Evolutionary conservation across 306 rosid species (phyloP).

Genomic region (Lablab purpureus): DNA sequence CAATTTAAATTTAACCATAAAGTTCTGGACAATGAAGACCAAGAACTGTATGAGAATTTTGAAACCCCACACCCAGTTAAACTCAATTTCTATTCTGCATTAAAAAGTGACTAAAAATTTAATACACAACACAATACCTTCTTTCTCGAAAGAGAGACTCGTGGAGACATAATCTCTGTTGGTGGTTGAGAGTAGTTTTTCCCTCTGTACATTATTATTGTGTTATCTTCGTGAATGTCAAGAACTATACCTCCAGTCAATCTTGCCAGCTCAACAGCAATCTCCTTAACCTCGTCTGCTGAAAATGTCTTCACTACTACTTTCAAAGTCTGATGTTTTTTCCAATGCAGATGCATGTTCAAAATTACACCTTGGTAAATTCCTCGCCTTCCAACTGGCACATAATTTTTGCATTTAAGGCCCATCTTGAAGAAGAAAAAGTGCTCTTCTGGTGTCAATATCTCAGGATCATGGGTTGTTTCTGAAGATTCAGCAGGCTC

Average conservation of each 20-base stretch:
- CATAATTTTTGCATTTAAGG: conserved; percentile 85
- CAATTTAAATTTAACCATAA: not conserved
- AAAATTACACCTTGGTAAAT: conserved; percentile 95
- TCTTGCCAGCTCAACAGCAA: conserved; percentile 90
- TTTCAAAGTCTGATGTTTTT: conserved; percentile 92
- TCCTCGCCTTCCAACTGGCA: conserved; percentile 96
- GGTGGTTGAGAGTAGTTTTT: conserved; percentile 98
- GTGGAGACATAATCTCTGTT: conserved; percentile 97
- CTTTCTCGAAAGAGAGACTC: conserved; percentile 87
- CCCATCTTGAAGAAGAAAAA: conserved; percentile 97
- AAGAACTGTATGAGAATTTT: conserved; percentile 4
- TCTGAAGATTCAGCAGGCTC: conserved; percentile 84
- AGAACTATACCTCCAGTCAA: conserved; percentile 91
- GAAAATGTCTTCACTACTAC: conserved; percentile 90
- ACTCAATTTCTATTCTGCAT: conserved; percentile 16
- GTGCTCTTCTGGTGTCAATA: conserved; percentile 95
- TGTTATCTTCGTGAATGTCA: conserved; percentile 83
- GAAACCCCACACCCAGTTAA: not conserved
- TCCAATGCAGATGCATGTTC: conserved; percentile 99
- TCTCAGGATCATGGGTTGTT: conserved; percentile 92
- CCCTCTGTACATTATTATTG: conserved; percentile 95
- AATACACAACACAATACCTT: conserved; percentile 59
- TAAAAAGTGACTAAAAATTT: conserved; percentile 3
- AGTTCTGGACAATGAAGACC: conserved; percentile 8
- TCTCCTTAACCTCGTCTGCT: conserved; percentile 90